Base-by-base conservation (phyloP, 1,284 basidiomycete genomes). In the Malassezia brasiliensis region DNA sequence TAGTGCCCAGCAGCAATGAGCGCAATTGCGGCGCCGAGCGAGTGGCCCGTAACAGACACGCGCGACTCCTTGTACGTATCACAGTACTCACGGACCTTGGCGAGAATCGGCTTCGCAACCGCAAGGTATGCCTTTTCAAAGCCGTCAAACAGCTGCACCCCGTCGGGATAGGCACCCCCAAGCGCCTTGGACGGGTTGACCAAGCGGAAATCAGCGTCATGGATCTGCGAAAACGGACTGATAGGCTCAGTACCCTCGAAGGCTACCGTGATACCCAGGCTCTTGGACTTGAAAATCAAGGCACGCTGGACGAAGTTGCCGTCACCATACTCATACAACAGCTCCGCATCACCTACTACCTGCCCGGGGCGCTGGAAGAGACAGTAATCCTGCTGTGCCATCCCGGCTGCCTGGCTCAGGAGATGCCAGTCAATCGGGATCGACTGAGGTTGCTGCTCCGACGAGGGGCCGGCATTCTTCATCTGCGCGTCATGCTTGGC, bases 201-300 rank as follows among this genome's bases (percentile, higher is more conserved):
- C 9, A 59, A 60, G 14, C 19, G 37, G 11, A 64, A 57, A 19
- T 66, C 52, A 20, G 45, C 55, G 35, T 69, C 67, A 55, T 65
- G 66, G 35, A 65, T 31, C 22, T 66, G 58, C 14, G 61, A 62
- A 4, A 50, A 22, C 22, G 68, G 52, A 15, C 60, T 64, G 28
- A 50, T 55, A 5, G 62, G 53, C 52, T 66, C 66, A 30, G 65
- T 66, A 34, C 66, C 64, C 44, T 66, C 62, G 35, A 68, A 67
- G 9, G 58, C 50, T 4, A 70, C 65, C 6, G 68, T 52, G 34
- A 70, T 56, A 30, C 63, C 64, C 28, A 48, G 49, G 17, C 39
- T 40, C 1, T 59, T 41, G 19, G 66, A 63, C 39, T 68, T 56
- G 39, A 63, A 67, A 0, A 67, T 59, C 34, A 55, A 63, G 15